Evolutionary conservation across 805 yeast genomes (phyloP).

Genomic region (Torulaspora microellipsoides): DNA sequence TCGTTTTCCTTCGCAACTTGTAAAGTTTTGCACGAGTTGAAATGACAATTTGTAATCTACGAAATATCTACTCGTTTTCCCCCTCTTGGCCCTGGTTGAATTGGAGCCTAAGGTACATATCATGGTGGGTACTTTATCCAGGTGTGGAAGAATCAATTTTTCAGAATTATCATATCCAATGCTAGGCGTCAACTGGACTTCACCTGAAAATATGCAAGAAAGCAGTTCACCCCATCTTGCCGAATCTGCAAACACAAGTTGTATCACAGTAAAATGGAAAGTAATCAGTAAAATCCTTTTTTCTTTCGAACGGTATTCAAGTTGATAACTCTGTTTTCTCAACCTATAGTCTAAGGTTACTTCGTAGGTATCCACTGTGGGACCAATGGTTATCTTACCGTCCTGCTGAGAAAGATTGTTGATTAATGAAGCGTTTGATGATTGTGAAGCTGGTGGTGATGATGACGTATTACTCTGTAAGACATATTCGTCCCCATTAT

Average conservation of each 20-base stretch:
- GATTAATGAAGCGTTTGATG: conserved; percentile 1
- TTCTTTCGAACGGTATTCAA: conserved; percentile 4
- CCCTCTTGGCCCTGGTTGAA: conserved; percentile 8
- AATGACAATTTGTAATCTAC: conserved; percentile 22
- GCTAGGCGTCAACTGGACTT: conserved; percentile 1
- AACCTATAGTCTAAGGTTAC: conserved; percentile 3
- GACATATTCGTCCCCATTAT: conserved; percentile 1
- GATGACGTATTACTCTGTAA: conserved; percentile 4
- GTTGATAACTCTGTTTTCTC: conserved; percentile 4
- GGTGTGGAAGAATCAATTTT: conserved; percentile 4
- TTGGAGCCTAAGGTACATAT: conserved; percentile 22
- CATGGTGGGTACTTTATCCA: conserved; percentile 15
- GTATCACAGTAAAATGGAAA: conserved; percentile 10
- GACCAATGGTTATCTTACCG: conserved; percentile 1
- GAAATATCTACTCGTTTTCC: conserved; percentile 12
- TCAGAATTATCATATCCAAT: background rate
- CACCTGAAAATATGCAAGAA: conserved; percentile 11
- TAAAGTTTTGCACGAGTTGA: conserved; percentile 13
- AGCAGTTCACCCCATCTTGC: conserved; percentile 15
- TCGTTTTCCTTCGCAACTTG: conserved; percentile 13
- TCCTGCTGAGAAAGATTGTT: background rate
- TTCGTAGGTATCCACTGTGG: conserved; percentile 3
- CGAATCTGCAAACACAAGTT: conserved; percentile 13
- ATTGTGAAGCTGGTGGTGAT: conserved; percentile 6
- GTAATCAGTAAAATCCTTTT: conserved; percentile 3